Evolutionary conservation across 2,329 filamentous ascomycete genomes (phyloP).

Genomic region (Aureobasidium sp.): DNA sequence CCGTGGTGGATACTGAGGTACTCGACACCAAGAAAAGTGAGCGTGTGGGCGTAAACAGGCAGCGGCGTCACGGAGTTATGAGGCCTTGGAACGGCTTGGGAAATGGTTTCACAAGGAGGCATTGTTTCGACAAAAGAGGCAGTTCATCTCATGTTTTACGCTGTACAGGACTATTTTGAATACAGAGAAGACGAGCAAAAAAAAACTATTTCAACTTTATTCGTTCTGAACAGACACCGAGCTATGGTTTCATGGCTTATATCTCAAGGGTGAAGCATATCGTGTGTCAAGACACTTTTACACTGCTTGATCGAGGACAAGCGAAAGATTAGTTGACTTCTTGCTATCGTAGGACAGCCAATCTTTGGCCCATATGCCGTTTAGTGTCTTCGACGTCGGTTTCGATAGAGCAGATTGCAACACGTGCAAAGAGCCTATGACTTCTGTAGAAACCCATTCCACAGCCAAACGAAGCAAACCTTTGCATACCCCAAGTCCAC

Average conservation of each 20-base stretch:
- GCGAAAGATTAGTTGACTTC: too few relatives aligned
- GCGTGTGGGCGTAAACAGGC: conserved; percentile 14
- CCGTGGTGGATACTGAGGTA: conserved; percentile 1
- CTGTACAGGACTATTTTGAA: conserved; percentile 16
- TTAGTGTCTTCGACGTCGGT: too few relatives aligned
- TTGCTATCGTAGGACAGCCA: too few relatives aligned
- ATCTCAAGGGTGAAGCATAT: background rate
- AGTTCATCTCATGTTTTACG: conserved; percentile 15
- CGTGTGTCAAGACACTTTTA: background rate
- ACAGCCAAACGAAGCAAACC: too few relatives aligned
- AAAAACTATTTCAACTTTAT: conserved; percentile 4
- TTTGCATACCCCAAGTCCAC: too few relatives aligned
- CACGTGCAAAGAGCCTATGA: too few relatives aligned
- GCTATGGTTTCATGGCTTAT: too few relatives aligned
- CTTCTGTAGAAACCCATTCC: too few relatives aligned
- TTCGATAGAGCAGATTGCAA: too few relatives aligned
- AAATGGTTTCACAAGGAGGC: conserved; percentile 11
- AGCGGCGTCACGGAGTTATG: conserved; percentile 13
- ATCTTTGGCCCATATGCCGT: too few relatives aligned
- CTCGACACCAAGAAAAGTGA: conserved; percentile 5
- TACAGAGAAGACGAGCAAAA: conserved; percentile 5
- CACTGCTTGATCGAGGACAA: too few relatives aligned
- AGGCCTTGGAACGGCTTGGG: conserved; percentile 12
- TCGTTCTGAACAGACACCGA: background rate
- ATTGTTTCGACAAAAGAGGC: conserved; percentile 12